Evolutionary conservation across 495 filamentous ascomycete species (phyloP).

Genomic region (Penicillium alfredii): DNA sequence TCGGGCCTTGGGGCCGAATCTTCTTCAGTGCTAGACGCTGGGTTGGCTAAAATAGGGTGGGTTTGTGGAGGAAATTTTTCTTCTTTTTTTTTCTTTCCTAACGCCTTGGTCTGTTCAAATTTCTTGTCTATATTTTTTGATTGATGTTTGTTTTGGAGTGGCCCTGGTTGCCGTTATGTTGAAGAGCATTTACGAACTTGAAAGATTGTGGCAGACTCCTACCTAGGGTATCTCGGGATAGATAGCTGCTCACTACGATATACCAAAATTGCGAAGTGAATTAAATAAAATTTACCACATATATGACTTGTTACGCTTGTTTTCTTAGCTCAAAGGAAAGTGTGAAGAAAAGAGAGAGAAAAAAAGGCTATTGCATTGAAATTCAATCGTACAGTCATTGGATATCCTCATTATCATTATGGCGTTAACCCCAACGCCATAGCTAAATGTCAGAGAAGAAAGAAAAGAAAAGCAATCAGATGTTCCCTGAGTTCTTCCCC

Average conservation of each 20-base stretch:
- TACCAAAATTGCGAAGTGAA: too few relatives aligned
- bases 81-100: background rate
- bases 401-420: background rate
- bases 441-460: background rate
- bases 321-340: too few relatives aligned
- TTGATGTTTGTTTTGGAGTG: background rate
- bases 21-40: constrained; percentile 77
- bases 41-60: constrained; percentile 65
- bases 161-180: background rate
- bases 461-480: background rate
- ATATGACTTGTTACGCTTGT: too few relatives aligned
- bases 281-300: too few relatives aligned
- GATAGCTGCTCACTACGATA: background rate
- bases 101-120: background rate
- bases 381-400: too few relatives aligned
- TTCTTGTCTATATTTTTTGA: background rate
- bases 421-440: background rate
- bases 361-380: too few relatives aligned
- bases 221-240: background rate
- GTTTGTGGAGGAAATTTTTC: too few relatives aligned
- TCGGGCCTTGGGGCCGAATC: constrained; percentile 80
- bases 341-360: too few relatives aligned
- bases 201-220: too few relatives aligned
- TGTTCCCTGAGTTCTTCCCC: constrained; percentile 13
- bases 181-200: background rate